Evolutionary conservation across 192 early-diverging fungal species (phyloP).

Genomic region (Radiomyces spectabilis): DNA sequence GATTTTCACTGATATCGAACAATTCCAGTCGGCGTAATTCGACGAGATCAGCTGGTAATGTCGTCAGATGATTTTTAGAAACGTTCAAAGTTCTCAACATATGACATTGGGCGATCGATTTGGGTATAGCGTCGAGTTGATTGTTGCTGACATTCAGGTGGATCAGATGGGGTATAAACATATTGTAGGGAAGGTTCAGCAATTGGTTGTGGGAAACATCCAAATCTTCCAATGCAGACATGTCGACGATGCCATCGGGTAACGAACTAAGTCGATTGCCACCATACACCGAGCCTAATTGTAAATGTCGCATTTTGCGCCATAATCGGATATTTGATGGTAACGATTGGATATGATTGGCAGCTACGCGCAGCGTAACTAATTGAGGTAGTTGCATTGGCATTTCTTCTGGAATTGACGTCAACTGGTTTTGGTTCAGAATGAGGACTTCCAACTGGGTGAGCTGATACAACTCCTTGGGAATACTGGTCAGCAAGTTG

Average conservation of each 20-base stretch:
- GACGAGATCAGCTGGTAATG: constrained; percentile 18
- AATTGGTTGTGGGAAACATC: constrained; percentile 46
- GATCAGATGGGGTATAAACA: constrained; percentile 12
- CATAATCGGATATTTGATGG: constrained; percentile 25
- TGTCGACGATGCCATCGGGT: constrained; percentile 32
- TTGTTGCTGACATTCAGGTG: constrained; percentile 36
- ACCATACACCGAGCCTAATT: constrained; percentile 45
- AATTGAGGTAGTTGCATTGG: constrained; percentile 29
- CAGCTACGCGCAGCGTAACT: constrained; percentile 30
- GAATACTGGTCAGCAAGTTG: constrained; percentile 40
- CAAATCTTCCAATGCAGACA: constrained; percentile 37
- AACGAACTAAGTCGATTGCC: constrained; percentile 34
- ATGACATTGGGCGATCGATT: constrained; percentile 31
- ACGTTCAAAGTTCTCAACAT: constrained; percentile 15
- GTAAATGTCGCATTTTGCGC: constrained; percentile 32
- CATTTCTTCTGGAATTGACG: constrained; percentile 26
- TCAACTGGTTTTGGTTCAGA: constrained; percentile 41
- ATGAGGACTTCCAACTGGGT: constrained; percentile 34
- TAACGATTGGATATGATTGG: constrained; percentile 34
- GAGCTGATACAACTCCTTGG: constrained; percentile 34
- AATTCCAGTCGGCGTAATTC: constrained; percentile 16
- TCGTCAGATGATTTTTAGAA: constrained; percentile 29
- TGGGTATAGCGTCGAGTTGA: constrained; percentile 41
- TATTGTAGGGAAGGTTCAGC: constrained; percentile 24
- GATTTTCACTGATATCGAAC: constrained; percentile 27